These are phyloP conservation scores for Phytopythium aichiense DNA, from an alignment of 352 stramenopile species.

Conservation along the genomic window DNA sequence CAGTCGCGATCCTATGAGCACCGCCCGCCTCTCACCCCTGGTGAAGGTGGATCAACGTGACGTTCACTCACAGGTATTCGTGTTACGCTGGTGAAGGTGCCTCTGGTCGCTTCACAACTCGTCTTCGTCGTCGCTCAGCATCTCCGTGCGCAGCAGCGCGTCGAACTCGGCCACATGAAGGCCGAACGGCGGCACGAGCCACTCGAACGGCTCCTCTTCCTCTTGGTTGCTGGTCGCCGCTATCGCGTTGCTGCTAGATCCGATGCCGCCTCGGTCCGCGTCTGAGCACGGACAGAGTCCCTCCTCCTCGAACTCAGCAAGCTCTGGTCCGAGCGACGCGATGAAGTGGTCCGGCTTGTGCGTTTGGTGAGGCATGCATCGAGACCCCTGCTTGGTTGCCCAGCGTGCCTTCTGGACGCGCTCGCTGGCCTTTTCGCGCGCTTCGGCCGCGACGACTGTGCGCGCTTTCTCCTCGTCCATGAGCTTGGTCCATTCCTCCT, in stretches of 20 bases:
- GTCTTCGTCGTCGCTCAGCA: conserved; percentile 31
- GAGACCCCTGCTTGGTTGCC: conserved; percentile 3
- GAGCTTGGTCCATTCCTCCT: conserved; percentile 47
- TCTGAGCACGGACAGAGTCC: conserved; percentile 16
- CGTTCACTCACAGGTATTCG: neutral
- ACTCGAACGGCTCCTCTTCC: conserved; percentile 11
- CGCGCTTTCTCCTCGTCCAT: conserved; percentile 47
- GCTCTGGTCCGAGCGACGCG: conserved; percentile 26
- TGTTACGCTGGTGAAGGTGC: neutral
- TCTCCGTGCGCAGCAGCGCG: conserved; percentile 12
- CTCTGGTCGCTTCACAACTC: neutral
- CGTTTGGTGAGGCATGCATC: conserved; percentile 7
- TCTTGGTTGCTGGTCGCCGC: conserved; percentile 1
- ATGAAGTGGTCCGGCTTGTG: conserved; percentile 9
- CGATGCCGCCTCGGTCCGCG: neutral
- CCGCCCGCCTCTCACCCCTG: too few species aligned
- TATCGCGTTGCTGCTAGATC: neutral
- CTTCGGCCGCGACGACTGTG: conserved; percentile 36
- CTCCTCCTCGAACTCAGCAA: conserved; percentile 63
- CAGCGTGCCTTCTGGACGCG: conserved; percentile 25
- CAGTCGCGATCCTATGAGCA: too few species aligned
- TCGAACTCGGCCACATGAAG: conserved; percentile 11
- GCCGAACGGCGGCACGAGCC: conserved; percentile 21
- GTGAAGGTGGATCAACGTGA: neutral
- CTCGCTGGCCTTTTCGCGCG: conserved; percentile 40